Conservation (phyloP, 148 eudicot species). For the Diospyros kaki region DNA sequence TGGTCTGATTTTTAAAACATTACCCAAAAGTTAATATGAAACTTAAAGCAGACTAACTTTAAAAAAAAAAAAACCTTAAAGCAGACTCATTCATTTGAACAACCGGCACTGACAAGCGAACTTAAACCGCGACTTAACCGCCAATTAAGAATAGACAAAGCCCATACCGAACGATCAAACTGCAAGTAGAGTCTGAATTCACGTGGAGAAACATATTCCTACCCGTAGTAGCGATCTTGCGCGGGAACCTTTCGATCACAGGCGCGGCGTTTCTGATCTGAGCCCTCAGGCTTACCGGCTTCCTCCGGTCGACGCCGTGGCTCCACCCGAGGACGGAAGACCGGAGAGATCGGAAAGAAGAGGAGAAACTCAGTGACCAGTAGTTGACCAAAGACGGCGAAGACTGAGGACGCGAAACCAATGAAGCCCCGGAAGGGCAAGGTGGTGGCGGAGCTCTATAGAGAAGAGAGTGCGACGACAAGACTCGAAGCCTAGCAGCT, state of each 20-base stretch:
- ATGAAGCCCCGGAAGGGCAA: constrained; percentile 27
- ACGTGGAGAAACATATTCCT: constrained; percentile 8
- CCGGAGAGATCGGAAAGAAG: constrained; percentile 40
- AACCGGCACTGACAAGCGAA: neutral
- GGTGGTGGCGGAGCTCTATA: constrained; percentile 1
- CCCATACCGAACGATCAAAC: neutral
- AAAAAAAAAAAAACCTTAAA: too few relatives aligned
- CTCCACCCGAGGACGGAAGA: constrained; percentile 47
- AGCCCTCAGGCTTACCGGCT: constrained; percentile 46
- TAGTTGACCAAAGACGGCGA: constrained; percentile 18
- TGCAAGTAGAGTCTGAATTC: neutral
- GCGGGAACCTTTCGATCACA: constrained; percentile 52
- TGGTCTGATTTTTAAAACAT: too few relatives aligned
- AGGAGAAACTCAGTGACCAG: constrained; percentile 33
- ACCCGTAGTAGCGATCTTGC: constrained; percentile 79
- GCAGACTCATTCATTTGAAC: neutral
- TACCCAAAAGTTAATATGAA: neutral
- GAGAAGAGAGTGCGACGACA: constrained; percentile 27
- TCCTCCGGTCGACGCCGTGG: constrained; percentile 55
- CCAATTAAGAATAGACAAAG: neutral
- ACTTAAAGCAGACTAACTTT: neutral
- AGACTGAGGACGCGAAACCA: constrained; percentile 29
- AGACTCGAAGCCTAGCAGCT: constrained; percentile 41
- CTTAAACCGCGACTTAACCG: neutral
- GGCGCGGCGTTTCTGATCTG: constrained; percentile 52